Evolutionary conservation across 345 rosid species (phyloP).

Genomic region (Ceriops zippeliana): DNA sequence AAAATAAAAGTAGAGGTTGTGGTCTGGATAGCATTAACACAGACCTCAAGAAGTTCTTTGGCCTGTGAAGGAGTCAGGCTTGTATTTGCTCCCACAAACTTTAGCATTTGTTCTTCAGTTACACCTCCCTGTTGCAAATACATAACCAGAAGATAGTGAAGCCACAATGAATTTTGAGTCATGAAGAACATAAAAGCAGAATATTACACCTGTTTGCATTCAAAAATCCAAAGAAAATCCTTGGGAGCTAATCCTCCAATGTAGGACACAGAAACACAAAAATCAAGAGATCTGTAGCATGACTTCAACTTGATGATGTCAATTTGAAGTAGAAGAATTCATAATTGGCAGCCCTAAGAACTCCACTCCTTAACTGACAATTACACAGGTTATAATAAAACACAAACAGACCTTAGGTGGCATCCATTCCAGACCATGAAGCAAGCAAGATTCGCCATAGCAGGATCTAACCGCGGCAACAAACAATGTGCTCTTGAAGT

Average conservation of each 20-base stretch:
- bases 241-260: slow-evolving; percentile 7
- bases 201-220: slow-evolving; percentile 9
- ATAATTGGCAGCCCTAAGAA: slow-evolving; percentile 3
- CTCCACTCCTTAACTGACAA: too few species aligned
- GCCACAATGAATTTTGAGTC: slow-evolving; percentile 6
- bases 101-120: slow-evolving; percentile 95
- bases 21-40: not conserved
- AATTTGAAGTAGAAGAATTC: slow-evolving; percentile 8
- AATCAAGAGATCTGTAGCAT: slow-evolving; percentile 2
- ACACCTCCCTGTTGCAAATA: slow-evolving; percentile 62
- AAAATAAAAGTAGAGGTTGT: not conserved
- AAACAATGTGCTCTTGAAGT: slow-evolving; percentile 76
- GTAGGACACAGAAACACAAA: slow-evolving; percentile 4
- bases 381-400: not conserved
- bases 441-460: slow-evolving; percentile 87
- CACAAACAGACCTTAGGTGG: slow-evolving; percentile 66
- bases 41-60: slow-evolving; percentile 89
- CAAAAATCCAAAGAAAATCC: slow-evolving; percentile 7
- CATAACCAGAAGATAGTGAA: slow-evolving; percentile 13
- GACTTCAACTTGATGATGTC: not conserved
- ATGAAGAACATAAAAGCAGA: slow-evolving; percentile 7
- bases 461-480: slow-evolving; percentile 96
- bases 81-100: slow-evolving; percentile 93
- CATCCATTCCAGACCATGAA: slow-evolving; percentile 99
- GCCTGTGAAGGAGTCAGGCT: slow-evolving; percentile 62